Evolutionary conservation across 2,329 filamentous ascomycete genomes (phyloP), one percentile per base, ranked within the genome.

Genomic region (Penicillium crustosum): DNA sequence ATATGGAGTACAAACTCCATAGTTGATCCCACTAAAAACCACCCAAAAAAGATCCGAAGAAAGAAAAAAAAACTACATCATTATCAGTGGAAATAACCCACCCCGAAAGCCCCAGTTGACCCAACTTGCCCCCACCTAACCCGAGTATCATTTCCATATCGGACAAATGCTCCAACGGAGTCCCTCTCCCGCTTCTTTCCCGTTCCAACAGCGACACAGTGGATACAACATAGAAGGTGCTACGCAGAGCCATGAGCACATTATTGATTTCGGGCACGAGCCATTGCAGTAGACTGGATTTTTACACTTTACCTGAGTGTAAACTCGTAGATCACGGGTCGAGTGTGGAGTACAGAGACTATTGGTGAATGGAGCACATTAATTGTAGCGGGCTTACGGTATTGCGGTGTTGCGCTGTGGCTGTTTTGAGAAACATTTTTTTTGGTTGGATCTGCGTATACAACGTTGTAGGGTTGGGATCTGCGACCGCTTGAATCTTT

Each of bases 221-320:
- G 44, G 52, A 19, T 25, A 31, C 51, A 27, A 45, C 8, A 31
- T 36, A n/a, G 29, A 42, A n/a, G 29, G 33, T 51, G 53, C 23
- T 27, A 35, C 53, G 29, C 17, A 48, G 31, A 23, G 15, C 6
- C 21, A 55, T 25, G 38, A 31, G 44, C 48, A 13, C 42, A 47
- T 47, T 53, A 42, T 57, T 57, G 55, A 39, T 53, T 57, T 57
- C 39, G 42, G 49, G 55, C 49, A 57, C 31, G 38, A 39, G 25
- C 23, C 19, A 27, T 23, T 47, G 49, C 49, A 53, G 35, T 38
- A 29, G 39, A 17, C 38, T 9, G 21, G 35, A 19, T 27, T 29
- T 25, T 53, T 53, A 47, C 49, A 53, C 41, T 57, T 53, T 57
- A 23, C 27, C 15, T 12, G 19, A 52, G 42, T 27, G 38, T 39